phyloP scores from a whole-genome alignment of 345 rosid species.

The Durio zibethinus region DNA sequence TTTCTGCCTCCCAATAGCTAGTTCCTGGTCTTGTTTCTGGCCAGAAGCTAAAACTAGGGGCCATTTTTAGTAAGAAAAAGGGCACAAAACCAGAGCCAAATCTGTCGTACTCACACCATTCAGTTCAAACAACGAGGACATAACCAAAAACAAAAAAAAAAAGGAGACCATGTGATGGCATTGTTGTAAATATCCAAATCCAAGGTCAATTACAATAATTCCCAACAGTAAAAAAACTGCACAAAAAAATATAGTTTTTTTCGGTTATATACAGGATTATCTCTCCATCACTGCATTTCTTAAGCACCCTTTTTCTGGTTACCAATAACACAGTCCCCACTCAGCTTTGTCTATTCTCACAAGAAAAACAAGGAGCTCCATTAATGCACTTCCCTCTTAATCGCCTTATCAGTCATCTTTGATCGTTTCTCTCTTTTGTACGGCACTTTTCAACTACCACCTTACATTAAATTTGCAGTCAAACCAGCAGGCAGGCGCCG shows the following conservation, averaged over 20 bases:
- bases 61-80: not conserved
- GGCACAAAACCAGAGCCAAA: not conserved
- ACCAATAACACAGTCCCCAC: not conserved
- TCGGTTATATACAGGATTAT: not conserved
- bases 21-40: not conserved
- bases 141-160: too few species aligned
- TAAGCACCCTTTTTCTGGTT: not conserved
- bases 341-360: constrained; percentile 19
- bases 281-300: not conserved
- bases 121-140: too few species aligned
- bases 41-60: not conserved
- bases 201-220: not conserved
- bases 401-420: constrained; percentile 14
- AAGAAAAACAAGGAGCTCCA: not conserved
- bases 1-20: not conserved
- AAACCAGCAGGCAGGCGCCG: not conserved
- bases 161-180: not conserved
- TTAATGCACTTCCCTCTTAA: constrained; percentile 15
- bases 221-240: not conserved
- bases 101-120: not conserved
- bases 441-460: constrained; percentile 28
- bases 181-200: not conserved
- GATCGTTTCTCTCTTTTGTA: constrained; percentile 4
- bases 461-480: constrained; percentile 12
- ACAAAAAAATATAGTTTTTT: not conserved